Evolutionary conservation across 2,329 filamentous ascomycete species (phyloP).

Genomic region (Trichoderma oligosporum): DNA sequence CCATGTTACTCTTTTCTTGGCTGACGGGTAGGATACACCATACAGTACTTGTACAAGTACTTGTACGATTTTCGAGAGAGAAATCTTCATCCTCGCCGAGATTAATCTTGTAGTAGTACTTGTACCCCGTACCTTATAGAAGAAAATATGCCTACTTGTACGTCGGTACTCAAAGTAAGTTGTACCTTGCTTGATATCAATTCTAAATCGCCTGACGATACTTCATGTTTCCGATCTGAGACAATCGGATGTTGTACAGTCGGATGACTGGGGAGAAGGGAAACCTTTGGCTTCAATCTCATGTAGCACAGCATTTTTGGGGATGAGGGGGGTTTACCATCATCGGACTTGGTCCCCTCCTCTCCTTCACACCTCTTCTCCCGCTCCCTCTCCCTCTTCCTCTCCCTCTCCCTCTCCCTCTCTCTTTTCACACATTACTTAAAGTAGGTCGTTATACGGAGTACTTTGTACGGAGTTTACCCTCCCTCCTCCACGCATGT

Average conservation of each 20-base stretch:
- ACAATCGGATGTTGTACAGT: constrained; percentile 3
- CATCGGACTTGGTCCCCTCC: neutral
- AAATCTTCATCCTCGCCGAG: neutral
- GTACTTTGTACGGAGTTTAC: no score
- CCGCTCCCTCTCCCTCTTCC: neutral
- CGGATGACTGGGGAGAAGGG: neutral
- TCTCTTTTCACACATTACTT: neutral
- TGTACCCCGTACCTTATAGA: no score
- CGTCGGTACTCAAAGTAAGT: no score
- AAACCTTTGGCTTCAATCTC: neutral
- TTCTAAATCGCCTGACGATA: constrained; percentile 4
- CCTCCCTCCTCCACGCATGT: neutral
- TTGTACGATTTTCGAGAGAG: neutral
- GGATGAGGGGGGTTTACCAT: neutral
- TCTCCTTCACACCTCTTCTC: neutral
- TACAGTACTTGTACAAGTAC: no score
- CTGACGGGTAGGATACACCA: no score
- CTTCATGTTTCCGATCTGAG: constrained; percentile 8
- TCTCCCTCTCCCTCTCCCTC: neutral
- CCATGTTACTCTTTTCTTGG: constrained; percentile 5
- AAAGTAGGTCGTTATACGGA: no score
- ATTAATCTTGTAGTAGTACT: neutral
- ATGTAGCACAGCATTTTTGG: neutral
- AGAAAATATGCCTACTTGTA: no score
- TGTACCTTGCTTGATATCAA: no score